Evolutionary conservation across 2,329 filamentous ascomycete species (phyloP), one percentile per base, ranked within the genome.

Genomic region (Epichloe baconii): DNA sequence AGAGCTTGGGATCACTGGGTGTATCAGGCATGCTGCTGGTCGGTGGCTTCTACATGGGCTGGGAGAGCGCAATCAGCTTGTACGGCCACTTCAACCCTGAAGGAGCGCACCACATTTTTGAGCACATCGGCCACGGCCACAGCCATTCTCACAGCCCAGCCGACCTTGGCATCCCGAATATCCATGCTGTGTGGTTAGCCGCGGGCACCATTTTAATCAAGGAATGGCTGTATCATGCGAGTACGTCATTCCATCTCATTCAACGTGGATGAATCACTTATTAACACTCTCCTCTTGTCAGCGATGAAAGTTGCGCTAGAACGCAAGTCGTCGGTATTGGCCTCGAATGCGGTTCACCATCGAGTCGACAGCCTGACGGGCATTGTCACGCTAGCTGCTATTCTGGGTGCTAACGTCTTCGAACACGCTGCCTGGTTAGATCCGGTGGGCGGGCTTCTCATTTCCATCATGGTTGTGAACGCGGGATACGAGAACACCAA

Each of bases 211-310:
- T 98, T 52, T 68, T 88, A 26, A 74, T 97, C 61, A 98, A 98
- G 70, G 93, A 98, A 69, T 98, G 90, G 88, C 74, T 98, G 26
- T 98, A 97, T 65, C 84, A 86, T 73, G 88, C 91, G 56, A 98
- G 91, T 93, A 81, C 75, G 86, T 80, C n/a, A 11, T n/a, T 37
- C 44, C 46, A 44, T 10, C 31, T 31, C 31, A 31, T 31, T 31
- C 31, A 21, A 6, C 3, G 17, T 5, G 17, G 11, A 19, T 3
- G 1, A 47, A 15, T 11, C 19, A 35, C 12, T 47, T 1, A 26
- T 35, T n/a, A n/a, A 38, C 21, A 8, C 26, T 36, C 34, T 23
- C 36, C 23, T 19, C 21, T 34, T 26, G 5, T 42, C 57, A 94
- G 88, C 88, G 48, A 94, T 97, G 84, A 97, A 96, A 72, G 82